Evolutionary conservation across 1,284 basidiomycete species (phyloP).

Genomic region (Leccinum subrobustum): DNA sequence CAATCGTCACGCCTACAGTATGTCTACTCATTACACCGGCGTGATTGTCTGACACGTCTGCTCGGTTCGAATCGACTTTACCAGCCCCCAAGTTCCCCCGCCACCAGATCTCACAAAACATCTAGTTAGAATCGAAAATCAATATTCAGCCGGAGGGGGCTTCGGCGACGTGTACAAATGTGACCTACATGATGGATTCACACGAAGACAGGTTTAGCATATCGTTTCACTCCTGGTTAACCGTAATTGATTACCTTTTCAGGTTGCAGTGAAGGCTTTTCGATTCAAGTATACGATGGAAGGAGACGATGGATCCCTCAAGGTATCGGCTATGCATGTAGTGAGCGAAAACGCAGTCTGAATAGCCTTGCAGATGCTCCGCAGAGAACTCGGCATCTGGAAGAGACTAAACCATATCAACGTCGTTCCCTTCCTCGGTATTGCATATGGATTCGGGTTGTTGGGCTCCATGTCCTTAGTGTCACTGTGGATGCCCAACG

Average conservation of each 20-base stretch:
- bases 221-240: neutral
- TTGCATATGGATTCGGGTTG: neutral
- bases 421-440: neutral
- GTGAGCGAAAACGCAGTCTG: neutral
- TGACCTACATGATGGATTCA: too few relatives aligned
- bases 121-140: too few relatives aligned
- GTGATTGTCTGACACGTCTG: neutral
- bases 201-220: constrained; percentile 8
- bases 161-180: too few relatives aligned
- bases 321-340: neutral
- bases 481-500: neutral
- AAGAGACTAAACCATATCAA: neutral
- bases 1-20: neutral
- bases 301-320: neutral
- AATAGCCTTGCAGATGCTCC: neutral
- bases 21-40: neutral
- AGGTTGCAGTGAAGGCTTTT: neutral
- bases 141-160: too few relatives aligned
- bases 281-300: neutral
- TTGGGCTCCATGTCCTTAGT: neutral
- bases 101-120: neutral
- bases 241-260: neutral
- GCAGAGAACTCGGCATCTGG: neutral
- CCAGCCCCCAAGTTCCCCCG: neutral
- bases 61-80: neutral